Percentiles rank a stretch among this genome's conserved stretches.
Conservation (phyloP, 1,284 basidiomycete species). For the Leucoagaricus sp. region DNA sequence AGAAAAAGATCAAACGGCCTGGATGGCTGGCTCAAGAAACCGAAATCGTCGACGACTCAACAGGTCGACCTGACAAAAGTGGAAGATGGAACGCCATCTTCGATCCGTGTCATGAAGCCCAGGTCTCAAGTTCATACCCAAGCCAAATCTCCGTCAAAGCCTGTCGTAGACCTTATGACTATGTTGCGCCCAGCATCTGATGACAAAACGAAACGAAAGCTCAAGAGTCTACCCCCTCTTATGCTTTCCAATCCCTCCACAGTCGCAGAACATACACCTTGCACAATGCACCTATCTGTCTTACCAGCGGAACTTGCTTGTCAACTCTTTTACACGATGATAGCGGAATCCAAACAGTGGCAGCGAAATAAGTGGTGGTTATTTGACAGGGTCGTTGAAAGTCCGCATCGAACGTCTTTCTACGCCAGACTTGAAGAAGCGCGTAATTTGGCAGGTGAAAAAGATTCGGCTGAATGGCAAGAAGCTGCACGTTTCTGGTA, state of each 20-base stretch:
- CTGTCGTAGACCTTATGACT: conserved; percentile 51
- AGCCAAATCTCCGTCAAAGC: conserved; percentile 24
- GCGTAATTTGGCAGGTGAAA: conserved; percentile 29
- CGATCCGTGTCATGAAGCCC: conserved; percentile 14
- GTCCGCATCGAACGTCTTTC: conserved; percentile 82
- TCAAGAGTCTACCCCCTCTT: conserved; percentile 52
- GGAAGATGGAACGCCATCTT: conserved; percentile 8
- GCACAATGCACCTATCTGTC: conserved; percentile 70
- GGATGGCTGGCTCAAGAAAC: conserved; percentile 53
- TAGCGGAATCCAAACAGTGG: conserved; percentile 65
- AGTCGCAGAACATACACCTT: conserved; percentile 72
- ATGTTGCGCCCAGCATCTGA: conserved; percentile 53
- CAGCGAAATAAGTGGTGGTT: conserved; percentile 82
- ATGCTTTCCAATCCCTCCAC: conserved; percentile 56
- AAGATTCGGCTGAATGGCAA: conserved; percentile 40
- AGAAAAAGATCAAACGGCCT: conserved; percentile 42
- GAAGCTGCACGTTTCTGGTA: conserved; percentile 72
- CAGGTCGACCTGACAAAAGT: conserved; percentile 8
- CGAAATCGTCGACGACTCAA: conserved; percentile 19
- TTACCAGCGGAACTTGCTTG: conserved; percentile 74
- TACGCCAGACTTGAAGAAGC: conserved; percentile 53
- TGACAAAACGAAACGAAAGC: conserved; percentile 28
- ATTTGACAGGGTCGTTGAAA: conserved; percentile 79
- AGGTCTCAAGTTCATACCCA: conserved; percentile 8
- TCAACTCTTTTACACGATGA: conserved; percentile 68